These are phyloP conservation scores for Epichloe gansuensis DNA, from an alignment of 2,329 filamentous ascomycete species.

Conservation along the genomic window DNA sequence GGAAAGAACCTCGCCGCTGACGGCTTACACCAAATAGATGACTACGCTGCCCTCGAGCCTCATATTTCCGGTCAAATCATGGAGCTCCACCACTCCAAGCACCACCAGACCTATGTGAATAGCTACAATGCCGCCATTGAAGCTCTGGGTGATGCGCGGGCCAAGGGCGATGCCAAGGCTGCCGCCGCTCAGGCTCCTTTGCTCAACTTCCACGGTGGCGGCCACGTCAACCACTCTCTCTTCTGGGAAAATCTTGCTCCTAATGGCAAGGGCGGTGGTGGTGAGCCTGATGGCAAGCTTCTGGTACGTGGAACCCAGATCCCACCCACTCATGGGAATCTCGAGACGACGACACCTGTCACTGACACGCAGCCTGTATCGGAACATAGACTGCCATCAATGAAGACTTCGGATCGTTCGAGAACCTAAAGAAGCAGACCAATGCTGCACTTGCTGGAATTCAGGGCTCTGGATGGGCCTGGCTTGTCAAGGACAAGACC, in stretches of 20 bases:
- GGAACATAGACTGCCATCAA: slow-evolving; percentile 41
- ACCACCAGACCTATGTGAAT: slow-evolving; percentile 90
- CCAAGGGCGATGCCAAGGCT: slow-evolving; percentile 44
- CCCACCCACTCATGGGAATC: not conserved
- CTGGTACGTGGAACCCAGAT: slow-evolving; percentile 24
- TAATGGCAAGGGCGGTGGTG: slow-evolving; percentile 46
- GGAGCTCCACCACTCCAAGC: slow-evolving; percentile 89
- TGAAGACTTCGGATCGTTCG: slow-evolving; percentile 53
- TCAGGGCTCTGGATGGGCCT: slow-evolving; percentile 83
- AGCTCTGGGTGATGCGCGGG: slow-evolving; percentile 52
- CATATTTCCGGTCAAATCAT: slow-evolving; percentile 81
- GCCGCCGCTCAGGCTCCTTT: slow-evolving; percentile 37
- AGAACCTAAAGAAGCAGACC: slow-evolving; percentile 52
- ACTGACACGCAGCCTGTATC: not conserved
- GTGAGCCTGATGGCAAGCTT: slow-evolving; percentile 50
- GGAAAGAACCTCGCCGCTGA: not conserved
- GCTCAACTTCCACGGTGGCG: slow-evolving; percentile 72
- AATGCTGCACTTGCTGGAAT: slow-evolving; percentile 58
- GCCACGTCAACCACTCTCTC: slow-evolving; percentile 75
- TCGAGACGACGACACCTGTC: slow-evolving; percentile 27
- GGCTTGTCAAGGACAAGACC: slow-evolving; percentile 63
- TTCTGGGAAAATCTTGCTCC: slow-evolving; percentile 78
- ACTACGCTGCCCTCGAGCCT: slow-evolving; percentile 89
- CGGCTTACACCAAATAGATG: slow-evolving; percentile 46
- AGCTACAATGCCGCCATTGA: slow-evolving; percentile 71